Evolutionary conservation across 2,329 filamentous ascomycete species (phyloP).

Genomic region (Talaromyces verruculosus): DNA sequence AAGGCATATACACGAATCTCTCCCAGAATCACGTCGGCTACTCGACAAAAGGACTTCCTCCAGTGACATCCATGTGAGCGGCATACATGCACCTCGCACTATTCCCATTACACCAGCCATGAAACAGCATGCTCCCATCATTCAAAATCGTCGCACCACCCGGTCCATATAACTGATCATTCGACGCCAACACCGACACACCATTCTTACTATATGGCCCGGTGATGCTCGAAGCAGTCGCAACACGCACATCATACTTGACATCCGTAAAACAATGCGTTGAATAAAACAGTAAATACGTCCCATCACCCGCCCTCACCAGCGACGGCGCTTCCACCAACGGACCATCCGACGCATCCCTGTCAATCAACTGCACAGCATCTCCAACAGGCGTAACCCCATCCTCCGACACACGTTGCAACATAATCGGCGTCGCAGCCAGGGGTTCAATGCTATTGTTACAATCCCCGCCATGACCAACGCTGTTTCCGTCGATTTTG

Average conservation of each 20-base stretch:
- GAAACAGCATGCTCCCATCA: slow-evolving; percentile 37
- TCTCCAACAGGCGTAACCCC: slow-evolving; percentile 56
- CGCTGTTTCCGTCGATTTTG: slow-evolving; percentile 68
- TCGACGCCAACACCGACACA: slow-evolving; percentile 36
- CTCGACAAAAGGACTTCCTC: background rate
- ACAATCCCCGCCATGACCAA: slow-evolving; percentile 60
- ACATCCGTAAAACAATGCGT: slow-evolving; percentile 58
- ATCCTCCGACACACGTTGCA: slow-evolving; percentile 44
- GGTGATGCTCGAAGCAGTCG: slow-evolving; percentile 45
- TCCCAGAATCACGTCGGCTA: background rate
- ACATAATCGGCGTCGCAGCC: slow-evolving; percentile 41
- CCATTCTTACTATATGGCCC: slow-evolving; percentile 42
- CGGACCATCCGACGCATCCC: slow-evolving; percentile 63
- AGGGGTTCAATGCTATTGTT: slow-evolving; percentile 45
- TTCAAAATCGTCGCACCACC: slow-evolving; percentile 36
- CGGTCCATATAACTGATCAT: slow-evolving; percentile 33
- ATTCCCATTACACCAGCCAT: slow-evolving; percentile 31
- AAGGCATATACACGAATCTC: background rate
- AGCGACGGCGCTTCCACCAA: slow-evolving; percentile 63
- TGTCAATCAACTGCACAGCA: slow-evolving; percentile 58
- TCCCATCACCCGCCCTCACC: slow-evolving; percentile 40
- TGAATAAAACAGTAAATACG: slow-evolving; percentile 64
- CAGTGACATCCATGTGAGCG: slow-evolving; percentile 28
- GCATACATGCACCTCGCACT: slow-evolving; percentile 34
- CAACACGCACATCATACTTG: slow-evolving; percentile 61